phyloP scores from a whole-genome alignment of 2,329 filamentous ascomycete genomes.

The Fusarium solani-melongenae region DNA sequence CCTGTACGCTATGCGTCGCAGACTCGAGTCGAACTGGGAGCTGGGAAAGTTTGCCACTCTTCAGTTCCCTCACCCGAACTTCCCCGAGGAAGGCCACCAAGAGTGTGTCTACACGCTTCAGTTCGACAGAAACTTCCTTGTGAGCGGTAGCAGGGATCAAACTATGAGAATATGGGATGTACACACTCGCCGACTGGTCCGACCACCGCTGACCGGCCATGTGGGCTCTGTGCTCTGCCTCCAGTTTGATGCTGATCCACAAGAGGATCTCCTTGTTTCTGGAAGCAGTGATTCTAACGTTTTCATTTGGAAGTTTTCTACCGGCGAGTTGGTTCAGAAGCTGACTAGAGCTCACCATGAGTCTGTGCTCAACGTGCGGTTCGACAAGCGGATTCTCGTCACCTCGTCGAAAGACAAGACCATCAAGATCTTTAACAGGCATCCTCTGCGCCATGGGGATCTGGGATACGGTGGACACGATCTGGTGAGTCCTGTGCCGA shows the following conservation, averaged over 20 bases:
- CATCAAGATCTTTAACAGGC: constrained; percentile 95
- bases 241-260: constrained; percentile 89
- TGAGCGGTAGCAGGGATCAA: constrained; percentile 91
- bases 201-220: constrained; percentile 81
- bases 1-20: constrained; percentile 86
- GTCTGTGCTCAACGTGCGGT: constrained; percentile 92
- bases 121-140: constrained; percentile 84
- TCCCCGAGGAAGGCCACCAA: constrained; percentile 83
- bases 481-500: constrained; percentile 63
- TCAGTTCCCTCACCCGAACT: constrained; percentile 85
- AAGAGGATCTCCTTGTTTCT: constrained; percentile 93
- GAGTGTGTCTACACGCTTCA: constrained; percentile 98
- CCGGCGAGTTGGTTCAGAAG: constrained; percentile 82
- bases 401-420: constrained; percentile 98
- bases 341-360: constrained; percentile 84
- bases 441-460: constrained; percentile 70
- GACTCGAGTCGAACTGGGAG: constrained; percentile 92
- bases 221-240: constrained; percentile 90
- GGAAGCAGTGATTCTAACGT: constrained; percentile 93
- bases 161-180: constrained; percentile 93
- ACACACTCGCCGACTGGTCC: constrained; percentile 79
- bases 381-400: constrained; percentile 90
- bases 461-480: constrained; percentile 61
- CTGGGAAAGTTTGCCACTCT: constrained; percentile 85
- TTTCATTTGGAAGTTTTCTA: constrained; percentile 94